Evolutionary conservation across 192 early-diverging fungal species (phyloP), one percentile per base, ranked within the genome.

Genomic region (Coemansia sp.): DNA sequence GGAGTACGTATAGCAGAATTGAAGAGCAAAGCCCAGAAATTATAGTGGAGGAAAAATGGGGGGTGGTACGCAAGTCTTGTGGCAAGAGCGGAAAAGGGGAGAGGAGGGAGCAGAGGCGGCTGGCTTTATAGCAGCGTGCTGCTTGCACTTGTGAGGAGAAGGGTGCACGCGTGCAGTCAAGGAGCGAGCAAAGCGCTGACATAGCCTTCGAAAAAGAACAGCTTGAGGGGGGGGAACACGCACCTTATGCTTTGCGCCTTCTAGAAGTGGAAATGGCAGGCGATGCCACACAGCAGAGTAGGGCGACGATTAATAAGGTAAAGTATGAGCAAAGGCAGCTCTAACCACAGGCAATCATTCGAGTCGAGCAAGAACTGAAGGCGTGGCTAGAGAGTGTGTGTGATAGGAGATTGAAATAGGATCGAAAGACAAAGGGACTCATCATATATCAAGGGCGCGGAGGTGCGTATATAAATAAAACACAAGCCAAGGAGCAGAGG

Each of bases 311-410:
- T 49, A 63, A 16, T 29, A 16, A 22, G 50, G 18, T 45, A 37
- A 62, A n/a, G n/a, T 43, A 47, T 34, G 43, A 50, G 45, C 44
- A 35, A 63, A 9, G 43, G 6, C n/a, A 59, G 58, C 58, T 59
- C 47, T 37, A 64, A 16, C 63, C 52, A 66, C 16, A 58, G 20
- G 39, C 64, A 53, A 55, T 66, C 34, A 22, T 47, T n/a, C 49
- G 44, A 65, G 18, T 5, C 5, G 43, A 6, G 32, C 43, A 59
- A 62, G 40, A 30, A 45, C n/a, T 49, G 30, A 65, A 9, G 16
- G 49, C 29, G 41, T 32, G 29, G 62, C 44, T 34, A 47, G 41
- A 44, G 44, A 10, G 20, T 24, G 18, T 12, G 44, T 13, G 49
- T 53, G 61, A 41, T 43, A 59, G 58, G 58, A 59, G 58, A 59